Base-by-base conservation (phyloP, 768 basidiomycete species). In the Pisolithus albus region DNA sequence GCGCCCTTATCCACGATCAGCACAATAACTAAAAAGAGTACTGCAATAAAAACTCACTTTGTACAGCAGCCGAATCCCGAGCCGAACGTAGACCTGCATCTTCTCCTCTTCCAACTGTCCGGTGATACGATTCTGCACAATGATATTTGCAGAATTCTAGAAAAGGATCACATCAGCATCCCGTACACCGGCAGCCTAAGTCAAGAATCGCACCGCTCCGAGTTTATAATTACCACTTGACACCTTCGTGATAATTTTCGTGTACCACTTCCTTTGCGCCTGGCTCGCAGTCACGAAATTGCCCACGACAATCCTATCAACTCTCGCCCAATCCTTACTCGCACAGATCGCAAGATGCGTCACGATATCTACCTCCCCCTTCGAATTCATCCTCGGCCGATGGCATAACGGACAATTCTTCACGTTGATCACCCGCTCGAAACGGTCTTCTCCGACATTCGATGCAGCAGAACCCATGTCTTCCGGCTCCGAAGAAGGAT, bases 331-430 rank as follows among this genome's bases (percentile, higher is more conserved):
- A 65, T 98, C 96, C 58, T 84, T 80, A 56, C 86, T 89, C 9
- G 96, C 93, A 60, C 95, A 99, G 9, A 98, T 82, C 1, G 93
- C 96, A n/a, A 99, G 70, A 67, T 99, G 95, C 21, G 96, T 97
- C 48, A 99, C 75, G 61, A 98, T 96, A 64, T 96, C 94, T 60
- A 92, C 75, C 68, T 97, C 96, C 0, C 84, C 90, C 66, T 92
- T 92, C 49, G 81, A 79, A 67, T 80, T 88, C 59, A 98, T 62
- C 41, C 93, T 73, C 2, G 91, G 88, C 10, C 92, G 82, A 64
- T 92, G 93, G 63, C 95, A 99, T 41, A 99, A 66, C 0, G 95
- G 95, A 64, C 95, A 99, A 51, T 82, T 87, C 75, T 88, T 88
- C 59, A 99, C 83, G 64, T 97, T 97, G 74, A 98, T 94, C 26